phyloP scores from a whole-genome alignment of 1,284 basidiomycete species.

The Malassezia sympodialis region DNA sequence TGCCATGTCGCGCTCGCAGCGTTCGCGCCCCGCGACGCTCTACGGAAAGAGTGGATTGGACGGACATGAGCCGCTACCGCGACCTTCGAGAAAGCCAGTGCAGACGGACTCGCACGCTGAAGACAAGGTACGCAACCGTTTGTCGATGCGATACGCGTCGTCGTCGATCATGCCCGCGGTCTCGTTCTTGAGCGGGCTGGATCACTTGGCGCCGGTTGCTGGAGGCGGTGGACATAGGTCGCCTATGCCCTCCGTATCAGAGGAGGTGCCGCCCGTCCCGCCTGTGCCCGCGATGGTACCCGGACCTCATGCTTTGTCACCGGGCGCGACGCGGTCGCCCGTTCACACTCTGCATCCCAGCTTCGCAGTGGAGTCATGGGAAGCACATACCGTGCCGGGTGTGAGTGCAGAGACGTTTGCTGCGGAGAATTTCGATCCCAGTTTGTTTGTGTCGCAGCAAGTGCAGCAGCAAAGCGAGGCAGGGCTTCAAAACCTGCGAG shows the following conservation, averaged over 20 bases:
- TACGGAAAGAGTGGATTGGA: constrained; percentile 18
- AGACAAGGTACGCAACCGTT: constrained; percentile 41
- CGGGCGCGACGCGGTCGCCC: background rate
- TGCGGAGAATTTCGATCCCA: constrained; percentile 35
- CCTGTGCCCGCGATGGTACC: background rate
- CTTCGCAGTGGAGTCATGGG: background rate
- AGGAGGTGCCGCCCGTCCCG: background rate
- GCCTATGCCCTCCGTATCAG: constrained; percentile 13
- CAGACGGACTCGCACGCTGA: constrained; percentile 27
- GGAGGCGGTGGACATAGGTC: constrained; percentile 8
- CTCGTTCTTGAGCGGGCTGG: constrained; percentile 4
- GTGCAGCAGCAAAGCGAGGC: constrained; percentile 33
- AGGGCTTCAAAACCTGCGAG: constrained; percentile 25
- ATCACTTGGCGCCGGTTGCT: constrained; percentile 10
- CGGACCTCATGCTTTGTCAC: background rate
- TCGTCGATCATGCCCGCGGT: constrained; percentile 17
- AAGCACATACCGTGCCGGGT: constrained; percentile 5
- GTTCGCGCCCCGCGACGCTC: constrained; percentile 44
- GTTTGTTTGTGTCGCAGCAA: constrained; percentile 32
- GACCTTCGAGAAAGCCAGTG: background rate
- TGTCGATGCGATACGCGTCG: constrained; percentile 44
- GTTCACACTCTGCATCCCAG: background rate
- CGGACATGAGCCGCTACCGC: background rate
- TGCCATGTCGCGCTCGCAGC: constrained; percentile 40
- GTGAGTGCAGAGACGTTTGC: constrained; percentile 21